A percentile compares a stretch with the other conserved stretches of the same genome.
These are phyloP conservation scores for Hypoxylon sp. DNA, from an alignment of 2,329 filamentous ascomycete genomes.

Conservation along the genomic window DNA sequence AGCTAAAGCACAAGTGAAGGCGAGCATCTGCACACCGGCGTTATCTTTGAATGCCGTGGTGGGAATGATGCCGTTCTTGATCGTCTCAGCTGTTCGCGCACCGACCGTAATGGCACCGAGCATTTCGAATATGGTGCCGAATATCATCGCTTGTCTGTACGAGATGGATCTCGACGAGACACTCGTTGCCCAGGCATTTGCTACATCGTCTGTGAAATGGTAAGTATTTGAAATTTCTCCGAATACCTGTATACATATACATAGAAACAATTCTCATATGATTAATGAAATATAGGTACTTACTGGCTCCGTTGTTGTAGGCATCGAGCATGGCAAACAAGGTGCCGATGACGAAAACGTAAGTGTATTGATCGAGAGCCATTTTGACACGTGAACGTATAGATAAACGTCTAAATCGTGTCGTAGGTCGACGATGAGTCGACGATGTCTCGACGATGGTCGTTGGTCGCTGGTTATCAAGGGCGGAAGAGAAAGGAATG, in stretches of 20 bases:
- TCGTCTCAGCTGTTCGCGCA: conserved; percentile 79
- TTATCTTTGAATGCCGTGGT: conserved; percentile 70
- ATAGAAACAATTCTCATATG: not conserved
- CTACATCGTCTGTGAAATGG: conserved; percentile 77
- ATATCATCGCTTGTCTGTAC: conserved; percentile 77
- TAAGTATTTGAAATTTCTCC: conserved; percentile 32
- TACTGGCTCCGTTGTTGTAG: conserved; percentile 84
- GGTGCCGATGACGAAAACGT: conserved; percentile 82
- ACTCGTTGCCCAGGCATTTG: conserved; percentile 85
- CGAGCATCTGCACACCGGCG: conserved; percentile 77
- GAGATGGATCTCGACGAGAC: conserved; percentile 84
- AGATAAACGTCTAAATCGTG: conserved; percentile 16
- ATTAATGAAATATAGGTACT: conserved; percentile 54
- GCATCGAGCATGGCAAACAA: conserved; percentile 82
- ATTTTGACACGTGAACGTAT: conserved; percentile 59
- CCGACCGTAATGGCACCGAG: conserved; percentile 77
- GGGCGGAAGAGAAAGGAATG: conserved; percentile 5
- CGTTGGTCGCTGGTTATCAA: conserved; percentile 24
- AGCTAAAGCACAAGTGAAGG: conserved; percentile 74
- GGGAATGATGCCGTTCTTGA: conserved; percentile 84
- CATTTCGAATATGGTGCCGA: conserved; percentile 77
- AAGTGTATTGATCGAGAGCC: conserved; percentile 74
- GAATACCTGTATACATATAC: not conserved
- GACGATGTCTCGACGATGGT: conserved; percentile 24
- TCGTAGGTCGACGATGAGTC: conserved; percentile 18